Evolutionary conservation across 1,139 yeast genomes (phyloP).

Genomic region (Arxiozyma telluris): DNA sequence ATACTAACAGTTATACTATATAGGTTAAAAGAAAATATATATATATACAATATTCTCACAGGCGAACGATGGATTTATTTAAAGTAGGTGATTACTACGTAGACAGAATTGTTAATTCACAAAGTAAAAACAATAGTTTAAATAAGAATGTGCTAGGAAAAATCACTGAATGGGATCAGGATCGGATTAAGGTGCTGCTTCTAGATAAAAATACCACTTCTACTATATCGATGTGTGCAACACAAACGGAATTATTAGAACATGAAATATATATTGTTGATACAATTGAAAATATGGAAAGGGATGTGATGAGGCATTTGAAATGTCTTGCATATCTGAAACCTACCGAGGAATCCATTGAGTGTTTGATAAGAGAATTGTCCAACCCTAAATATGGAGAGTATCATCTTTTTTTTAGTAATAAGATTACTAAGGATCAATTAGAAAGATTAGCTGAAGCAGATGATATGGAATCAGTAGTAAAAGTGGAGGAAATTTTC

Average conservation of each 20-base stretch:
- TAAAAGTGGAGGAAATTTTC: constrained; percentile 69
- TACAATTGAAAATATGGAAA: constrained; percentile 48
- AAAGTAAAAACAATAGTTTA: constrained; percentile 7
- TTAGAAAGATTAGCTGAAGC: constrained; percentile 82
- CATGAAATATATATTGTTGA: constrained; percentile 80
- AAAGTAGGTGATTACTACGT: constrained; percentile 44
- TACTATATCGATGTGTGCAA: constrained; percentile 73
- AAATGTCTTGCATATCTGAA: constrained; percentile 73
- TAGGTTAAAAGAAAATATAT: background rate
- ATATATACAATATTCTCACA: background rate
- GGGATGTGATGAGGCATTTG: constrained; percentile 75
- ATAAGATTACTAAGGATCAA: constrained; percentile 62
- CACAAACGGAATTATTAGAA: constrained; percentile 76
- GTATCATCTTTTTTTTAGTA: constrained; percentile 71
- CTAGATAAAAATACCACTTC: constrained; percentile 75
- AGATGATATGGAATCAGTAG: constrained; percentile 76
- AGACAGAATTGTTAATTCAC: constrained; percentile 37
- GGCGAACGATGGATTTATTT: constrained; percentile 42
- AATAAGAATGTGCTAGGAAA: background rate
- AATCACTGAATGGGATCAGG: constrained; percentile 25
- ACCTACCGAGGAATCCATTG: constrained; percentile 61
- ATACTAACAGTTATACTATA: too few species aligned
- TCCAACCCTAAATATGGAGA: constrained; percentile 67
- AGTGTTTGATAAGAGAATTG: constrained; percentile 54
- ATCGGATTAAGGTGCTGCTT: constrained; percentile 62